Percentiles rank a stretch among this genome's conserved stretches.
Evolutionary conservation across 805 yeast species (phyloP).

Genomic region (Schwanniomyces vanrijiae): DNA sequence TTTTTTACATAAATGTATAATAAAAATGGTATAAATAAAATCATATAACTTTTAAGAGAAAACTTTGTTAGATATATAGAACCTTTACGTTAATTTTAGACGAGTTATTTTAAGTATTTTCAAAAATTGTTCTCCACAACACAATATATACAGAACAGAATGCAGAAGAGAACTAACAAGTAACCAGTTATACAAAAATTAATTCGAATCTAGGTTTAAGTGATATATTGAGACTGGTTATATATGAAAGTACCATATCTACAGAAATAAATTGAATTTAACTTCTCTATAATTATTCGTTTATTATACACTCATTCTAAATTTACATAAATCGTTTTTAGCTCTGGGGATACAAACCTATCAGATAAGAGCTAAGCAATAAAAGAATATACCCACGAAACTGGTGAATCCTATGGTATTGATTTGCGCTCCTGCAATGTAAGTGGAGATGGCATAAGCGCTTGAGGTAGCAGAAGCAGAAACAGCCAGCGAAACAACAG

Average conservation of each 20-base stretch:
- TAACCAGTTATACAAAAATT: no score
- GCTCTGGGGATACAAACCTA: neutral
- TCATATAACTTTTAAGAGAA: neutral
- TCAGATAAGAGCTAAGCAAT: conserved; percentile 15
- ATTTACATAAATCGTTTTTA: neutral
- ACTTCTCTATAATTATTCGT: neutral
- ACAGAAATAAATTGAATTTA: neutral
- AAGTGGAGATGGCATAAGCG: conserved; percentile 16
- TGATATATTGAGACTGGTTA: no score
- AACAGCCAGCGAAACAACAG: conserved; percentile 13
- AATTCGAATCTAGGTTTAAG: no score
- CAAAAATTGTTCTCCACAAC: neutral
- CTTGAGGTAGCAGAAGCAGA: conserved; percentile 15
- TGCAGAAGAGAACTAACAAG: no score
- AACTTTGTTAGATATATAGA: conserved; percentile 3
- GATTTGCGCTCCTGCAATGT: conserved; percentile 29
- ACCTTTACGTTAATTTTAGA: neutral
- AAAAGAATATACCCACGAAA: conserved; percentile 21
- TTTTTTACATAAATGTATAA: neutral
- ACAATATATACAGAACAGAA: neutral
- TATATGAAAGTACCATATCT: no score
- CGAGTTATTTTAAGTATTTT: neutral
- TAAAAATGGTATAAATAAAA: neutral
- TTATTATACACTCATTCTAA: neutral
- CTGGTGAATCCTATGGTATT: conserved; percentile 20